Conservation (phyloP, 371 early-diverging fungal genomes). For the Syncephalastrum contaminatum region DNA sequence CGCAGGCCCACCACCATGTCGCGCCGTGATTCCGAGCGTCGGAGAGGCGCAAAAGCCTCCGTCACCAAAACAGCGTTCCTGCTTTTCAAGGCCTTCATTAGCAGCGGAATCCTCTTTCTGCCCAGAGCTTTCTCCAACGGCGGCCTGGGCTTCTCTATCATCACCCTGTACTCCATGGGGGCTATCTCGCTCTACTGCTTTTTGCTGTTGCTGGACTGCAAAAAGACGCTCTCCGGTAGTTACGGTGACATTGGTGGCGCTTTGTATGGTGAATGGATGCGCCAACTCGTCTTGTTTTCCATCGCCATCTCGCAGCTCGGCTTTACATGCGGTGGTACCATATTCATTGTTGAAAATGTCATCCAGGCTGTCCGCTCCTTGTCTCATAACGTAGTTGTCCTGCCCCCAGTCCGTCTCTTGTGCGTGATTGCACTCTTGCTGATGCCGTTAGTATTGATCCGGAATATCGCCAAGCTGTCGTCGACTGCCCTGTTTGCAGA, state of each 20-base stretch:
- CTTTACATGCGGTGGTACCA: slow-evolving; percentile 86
- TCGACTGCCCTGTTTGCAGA: slow-evolving; percentile 87
- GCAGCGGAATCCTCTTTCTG: slow-evolving; percentile 78
- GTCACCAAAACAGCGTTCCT: slow-evolving; percentile 58
- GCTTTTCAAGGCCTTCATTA: slow-evolving; percentile 75
- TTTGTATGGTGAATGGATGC: slow-evolving; percentile 80
- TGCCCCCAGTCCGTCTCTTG: slow-evolving; percentile 26
- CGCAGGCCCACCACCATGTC: not conserved
- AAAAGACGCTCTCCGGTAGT: slow-evolving; percentile 66
- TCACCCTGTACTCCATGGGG: slow-evolving; percentile 63
- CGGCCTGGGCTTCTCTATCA: slow-evolving; percentile 69
- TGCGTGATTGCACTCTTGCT: slow-evolving; percentile 22
- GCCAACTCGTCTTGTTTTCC: slow-evolving; percentile 73
- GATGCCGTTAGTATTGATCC: slow-evolving; percentile 80
- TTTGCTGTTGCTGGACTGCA: slow-evolving; percentile 66
- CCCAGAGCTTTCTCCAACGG: slow-evolving; percentile 83
- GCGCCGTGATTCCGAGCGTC: too few species aligned
- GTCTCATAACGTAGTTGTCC: slow-evolving; percentile 50
- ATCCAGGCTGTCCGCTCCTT: slow-evolving; percentile 65
- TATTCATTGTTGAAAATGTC: slow-evolving; percentile 82
- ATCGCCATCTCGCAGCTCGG: slow-evolving; percentile 88
- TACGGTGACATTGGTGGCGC: slow-evolving; percentile 91
- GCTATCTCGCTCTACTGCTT: slow-evolving; percentile 68
- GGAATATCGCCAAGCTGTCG: slow-evolving; percentile 84
- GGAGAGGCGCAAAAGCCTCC: too few species aligned